Evolutionary conservation across 169 alveolate genomes (phyloP).

Genomic region (Miamiensis avidus): DNA sequence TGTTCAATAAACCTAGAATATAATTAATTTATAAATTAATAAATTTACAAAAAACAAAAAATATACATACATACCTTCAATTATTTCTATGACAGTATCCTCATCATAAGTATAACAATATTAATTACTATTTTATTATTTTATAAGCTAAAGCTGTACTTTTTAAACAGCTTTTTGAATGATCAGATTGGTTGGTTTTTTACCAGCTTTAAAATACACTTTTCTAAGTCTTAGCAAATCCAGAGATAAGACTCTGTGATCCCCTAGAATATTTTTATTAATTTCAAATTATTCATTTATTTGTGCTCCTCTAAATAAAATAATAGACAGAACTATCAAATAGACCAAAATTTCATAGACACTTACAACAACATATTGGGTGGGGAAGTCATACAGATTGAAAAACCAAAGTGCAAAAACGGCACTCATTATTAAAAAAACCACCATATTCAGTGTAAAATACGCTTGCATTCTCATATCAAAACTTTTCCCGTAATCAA

Average conservation of each 20-base stretch:
- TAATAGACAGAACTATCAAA: background rate
- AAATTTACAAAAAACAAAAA: too few relatives aligned
- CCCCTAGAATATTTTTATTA: slow-evolving; percentile 5
- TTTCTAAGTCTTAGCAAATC: slow-evolving; percentile 15
- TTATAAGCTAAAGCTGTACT: background rate
- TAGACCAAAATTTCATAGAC: background rate
- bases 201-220: slow-evolving; percentile 1
- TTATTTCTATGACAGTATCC: background rate
- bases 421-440: background rate
- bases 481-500: slow-evolving; percentile 19
- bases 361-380: background rate
- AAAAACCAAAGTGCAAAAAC: background rate
- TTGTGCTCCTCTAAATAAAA: slow-evolving; percentile 6
- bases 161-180: background rate
- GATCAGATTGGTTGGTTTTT: background rate
- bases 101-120: background rate
- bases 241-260: background rate
- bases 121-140: background rate
- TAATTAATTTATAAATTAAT: too few relatives aligned
- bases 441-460: background rate
- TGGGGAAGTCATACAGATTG: background rate
- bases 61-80: too few relatives aligned
- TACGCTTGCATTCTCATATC: slow-evolving; percentile 16
- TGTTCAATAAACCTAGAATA: background rate
- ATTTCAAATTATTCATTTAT: slow-evolving; percentile 4